Base-by-base conservation (phyloP, 148 eudicot genomes). In the Vaccinium myrtillus region DNA sequence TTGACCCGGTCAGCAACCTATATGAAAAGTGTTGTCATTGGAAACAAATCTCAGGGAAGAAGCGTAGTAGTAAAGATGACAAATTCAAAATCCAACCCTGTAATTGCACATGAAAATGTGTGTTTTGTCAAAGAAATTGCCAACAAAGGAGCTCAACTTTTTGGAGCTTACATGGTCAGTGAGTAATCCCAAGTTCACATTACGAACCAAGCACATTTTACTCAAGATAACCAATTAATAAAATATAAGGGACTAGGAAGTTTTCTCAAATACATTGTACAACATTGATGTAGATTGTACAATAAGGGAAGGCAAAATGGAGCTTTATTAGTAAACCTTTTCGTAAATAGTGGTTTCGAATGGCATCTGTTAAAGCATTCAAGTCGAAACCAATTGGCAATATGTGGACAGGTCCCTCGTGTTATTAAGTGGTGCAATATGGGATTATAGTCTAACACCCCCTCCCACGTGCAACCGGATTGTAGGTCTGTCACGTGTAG, bases 1-100 rank as follows among this genome's bases (percentile, higher is more conserved):
- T 69, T 69, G 74, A 69, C 27, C 74, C 74, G 4, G 74, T 69
- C 39, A 69, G 43, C 74, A 69, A 69, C 43, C 74, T 69, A 43
- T 30, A 69, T 30, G 11, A 1, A 0, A 5, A 69, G 74, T 69
- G 8, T 69, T 30, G 74, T 69, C 39, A 69, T 69, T 30, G 74
- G 27, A 69, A 16, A 27, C 43, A 5, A 5, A 12, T 69, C 74
- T 11, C 8, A 27, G 39, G 18, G 7, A 39, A 69, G 74, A 27
- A 69, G 30, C 14, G 11, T 8, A n/a, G 27, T 1, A 61, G 69
- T 61, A 61, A 61, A 61, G 27, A n/a, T 4, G 25, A 12, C 11
- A 67, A 4, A 69, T 16, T 27, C 39, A 69, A 69, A 25, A 69
- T 69, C 16, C 36, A 69, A 69, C 2, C 27, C 13, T 65, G 71